These are phyloP conservation scores for Acaromyces ingoldii DNA, from an alignment of 1,284 basidiomycete species.

Conservation along the genomic window DNA sequence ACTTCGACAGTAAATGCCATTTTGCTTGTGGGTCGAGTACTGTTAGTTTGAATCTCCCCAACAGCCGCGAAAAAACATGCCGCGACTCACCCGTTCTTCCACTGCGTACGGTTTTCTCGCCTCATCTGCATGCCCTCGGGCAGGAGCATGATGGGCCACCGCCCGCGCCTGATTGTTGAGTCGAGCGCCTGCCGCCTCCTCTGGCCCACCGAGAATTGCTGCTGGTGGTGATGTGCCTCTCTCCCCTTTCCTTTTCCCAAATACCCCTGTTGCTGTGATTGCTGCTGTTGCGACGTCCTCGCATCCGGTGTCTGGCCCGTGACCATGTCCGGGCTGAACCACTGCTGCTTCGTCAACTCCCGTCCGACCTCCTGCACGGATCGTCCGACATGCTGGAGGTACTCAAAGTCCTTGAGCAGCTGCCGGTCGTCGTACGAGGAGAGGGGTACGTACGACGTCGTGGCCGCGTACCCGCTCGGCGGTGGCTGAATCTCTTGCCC, in stretches of 20 bases:
- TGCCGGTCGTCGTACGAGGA: conserved; percentile 1
- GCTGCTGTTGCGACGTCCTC: neutral
- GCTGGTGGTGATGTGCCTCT: neutral
- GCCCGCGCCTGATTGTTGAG: neutral
- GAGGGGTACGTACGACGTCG: conserved; percentile 3
- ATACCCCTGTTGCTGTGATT: neutral
- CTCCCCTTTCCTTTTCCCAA: neutral
- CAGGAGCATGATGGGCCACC: conserved; percentile 10
- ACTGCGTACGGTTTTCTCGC: conserved; percentile 8
- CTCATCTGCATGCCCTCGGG: conserved; percentile 10
- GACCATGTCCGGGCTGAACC: neutral
- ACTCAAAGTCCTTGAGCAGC: conserved; percentile 9
- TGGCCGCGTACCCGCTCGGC: neutral
- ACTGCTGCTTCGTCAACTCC: neutral
- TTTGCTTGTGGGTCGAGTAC: no score
- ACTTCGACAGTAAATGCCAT: no score
- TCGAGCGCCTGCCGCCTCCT: conserved; percentile 4
- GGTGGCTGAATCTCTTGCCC: neutral
- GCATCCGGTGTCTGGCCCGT: neutral
- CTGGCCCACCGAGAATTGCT: neutral
- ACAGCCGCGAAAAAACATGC: no score
- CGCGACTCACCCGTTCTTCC: neutral
- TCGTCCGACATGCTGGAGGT: conserved; percentile 1
- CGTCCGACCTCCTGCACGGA: neutral
- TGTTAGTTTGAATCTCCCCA: no score